Percentiles rank a stretch among this genome's conserved stretches.
Conservation (phyloP, 768 basidiomycete genomes). For the Hericium rajendrae region DNA sequence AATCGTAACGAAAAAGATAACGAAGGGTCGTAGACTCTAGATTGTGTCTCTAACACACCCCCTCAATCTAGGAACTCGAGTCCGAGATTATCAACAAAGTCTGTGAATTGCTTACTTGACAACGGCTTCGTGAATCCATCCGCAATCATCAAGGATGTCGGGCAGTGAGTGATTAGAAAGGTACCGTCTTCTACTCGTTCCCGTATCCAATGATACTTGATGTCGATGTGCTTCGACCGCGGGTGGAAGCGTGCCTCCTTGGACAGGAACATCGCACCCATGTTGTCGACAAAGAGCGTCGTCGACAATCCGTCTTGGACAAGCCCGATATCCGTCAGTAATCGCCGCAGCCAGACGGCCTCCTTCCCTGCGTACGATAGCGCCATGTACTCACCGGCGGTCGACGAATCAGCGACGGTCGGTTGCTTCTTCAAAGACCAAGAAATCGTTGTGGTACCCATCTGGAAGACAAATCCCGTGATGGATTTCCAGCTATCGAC, state of each 20-base stretch:
- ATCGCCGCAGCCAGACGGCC: constrained; percentile 12
- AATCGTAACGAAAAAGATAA: too few species aligned
- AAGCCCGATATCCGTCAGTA: constrained; percentile 3
- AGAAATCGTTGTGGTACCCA: background rate
- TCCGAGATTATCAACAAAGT: too few species aligned
- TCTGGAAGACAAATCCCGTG: background rate
- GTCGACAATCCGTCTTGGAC: background rate
- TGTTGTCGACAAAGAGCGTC: constrained; percentile 6
- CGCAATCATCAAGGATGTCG: too few species aligned
- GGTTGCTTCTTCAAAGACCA: constrained; percentile 25
- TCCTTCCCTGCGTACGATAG: constrained; percentile 19
- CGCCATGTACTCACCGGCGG: constrained; percentile 32
- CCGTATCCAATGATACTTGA: constrained; percentile 20
- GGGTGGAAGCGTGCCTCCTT: constrained; percentile 15
- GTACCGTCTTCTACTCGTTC: constrained; percentile 7
- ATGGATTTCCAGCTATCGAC: background rate
- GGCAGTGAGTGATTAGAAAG: too few species aligned
- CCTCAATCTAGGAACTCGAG: too few species aligned
- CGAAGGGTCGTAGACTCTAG: too few species aligned
- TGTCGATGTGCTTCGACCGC: constrained; percentile 23
- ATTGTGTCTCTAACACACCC: too few species aligned
- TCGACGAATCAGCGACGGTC: constrained; percentile 26
- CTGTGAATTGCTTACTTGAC: too few species aligned
- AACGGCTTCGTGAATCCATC: too few species aligned
- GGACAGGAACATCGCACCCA: constrained; percentile 7